Percentiles rank a stretch among this genome's conserved stretches.
These are phyloP conservation scores for Citrullus amarus DNA, from an alignment of 306 rosid genomes.

Conservation along the genomic window DNA sequence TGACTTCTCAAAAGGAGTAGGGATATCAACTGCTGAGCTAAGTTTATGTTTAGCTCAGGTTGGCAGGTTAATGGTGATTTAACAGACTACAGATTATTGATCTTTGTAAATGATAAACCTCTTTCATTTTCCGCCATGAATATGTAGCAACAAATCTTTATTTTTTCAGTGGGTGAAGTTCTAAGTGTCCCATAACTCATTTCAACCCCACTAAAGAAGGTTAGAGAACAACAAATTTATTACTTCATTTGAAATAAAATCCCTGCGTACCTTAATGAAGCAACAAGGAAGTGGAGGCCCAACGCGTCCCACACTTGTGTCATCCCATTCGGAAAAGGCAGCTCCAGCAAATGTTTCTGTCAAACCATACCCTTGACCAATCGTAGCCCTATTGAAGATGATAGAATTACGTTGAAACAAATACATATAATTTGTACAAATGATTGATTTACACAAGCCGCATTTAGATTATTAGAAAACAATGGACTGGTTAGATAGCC, in stretches of 20 bases:
- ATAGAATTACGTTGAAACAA: background rate
- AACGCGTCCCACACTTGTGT: conserved; percentile 77
- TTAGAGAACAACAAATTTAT: background rate
- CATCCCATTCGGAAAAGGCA: conserved; percentile 77
- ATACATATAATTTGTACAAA: background rate
- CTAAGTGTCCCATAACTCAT: background rate
- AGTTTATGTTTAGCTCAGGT: background rate
- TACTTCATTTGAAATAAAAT: conserved; percentile 7
- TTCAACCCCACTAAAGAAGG: background rate
- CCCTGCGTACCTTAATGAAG: conserved; percentile 46
- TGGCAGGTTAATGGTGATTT: background rate
- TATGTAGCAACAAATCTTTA: background rate
- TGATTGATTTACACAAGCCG: background rate
- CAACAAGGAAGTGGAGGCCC: conserved; percentile 94
- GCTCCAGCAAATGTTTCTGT: conserved; percentile 99
- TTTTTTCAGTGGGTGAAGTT: background rate
- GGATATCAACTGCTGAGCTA: background rate
- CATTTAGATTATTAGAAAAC: background rate
- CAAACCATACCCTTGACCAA: conserved; percentile 95
- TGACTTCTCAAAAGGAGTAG: background rate
- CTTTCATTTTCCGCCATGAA: background rate
- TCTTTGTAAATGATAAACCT: background rate
- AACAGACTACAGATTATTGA: conserved; percentile 13
- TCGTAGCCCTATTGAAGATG: conserved; percentile 52
- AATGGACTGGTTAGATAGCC: background rate